Conservation (phyloP, 768 basidiomycete genomes). For the Crassisporium funariophilum region DNA sequence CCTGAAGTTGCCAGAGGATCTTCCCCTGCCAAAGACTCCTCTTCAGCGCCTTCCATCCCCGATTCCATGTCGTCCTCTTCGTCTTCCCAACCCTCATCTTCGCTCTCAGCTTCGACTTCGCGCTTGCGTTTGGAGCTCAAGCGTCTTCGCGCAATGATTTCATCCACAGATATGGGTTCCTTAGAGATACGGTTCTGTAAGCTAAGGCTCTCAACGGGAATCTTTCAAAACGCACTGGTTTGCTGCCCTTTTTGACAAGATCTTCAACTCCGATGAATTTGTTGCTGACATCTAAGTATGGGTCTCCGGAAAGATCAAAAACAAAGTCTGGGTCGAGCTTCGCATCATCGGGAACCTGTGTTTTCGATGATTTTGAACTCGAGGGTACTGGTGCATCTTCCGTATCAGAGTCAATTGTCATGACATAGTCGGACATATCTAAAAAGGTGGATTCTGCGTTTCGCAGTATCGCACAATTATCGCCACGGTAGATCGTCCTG, state of each 20-base stretch:
- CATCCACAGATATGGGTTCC: slow-evolving; percentile 86
- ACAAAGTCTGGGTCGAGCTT: slow-evolving; percentile 80
- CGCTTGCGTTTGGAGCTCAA: slow-evolving; percentile 68
- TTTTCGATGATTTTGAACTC: slow-evolving; percentile 23
- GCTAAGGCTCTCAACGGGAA: slow-evolving; percentile 9
- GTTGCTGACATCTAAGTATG: slow-evolving; percentile 57
- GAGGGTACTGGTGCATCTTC: slow-evolving; percentile 46
- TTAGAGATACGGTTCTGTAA: slow-evolving; percentile 26
- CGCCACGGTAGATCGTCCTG: neutral
- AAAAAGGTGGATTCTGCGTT: neutral
- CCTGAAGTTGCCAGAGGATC: slow-evolving; percentile 37
- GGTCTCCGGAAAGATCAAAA: slow-evolving; percentile 79
- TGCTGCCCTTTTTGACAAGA: slow-evolving; percentile 61
- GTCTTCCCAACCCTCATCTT: slow-evolving; percentile 34
- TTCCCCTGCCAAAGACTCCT: slow-evolving; percentile 27
- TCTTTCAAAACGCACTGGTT: slow-evolving; percentile 49
- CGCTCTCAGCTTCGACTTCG: slow-evolving; percentile 41
- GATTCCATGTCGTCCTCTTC: slow-evolving; percentile 29
- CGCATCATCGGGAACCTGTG: slow-evolving; percentile 48
- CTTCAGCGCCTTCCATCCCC: slow-evolving; percentile 32
- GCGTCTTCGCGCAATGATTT: slow-evolving; percentile 81
- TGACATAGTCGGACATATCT: slow-evolving; percentile 65
- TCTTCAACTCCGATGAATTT: slow-evolving; percentile 47
- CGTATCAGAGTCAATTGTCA: slow-evolving; percentile 82
- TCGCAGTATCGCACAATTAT: neutral